Percentiles rank a stretch among this genome's conserved stretches.
phyloP scores from a whole-genome alignment of 1,284 basidiomycete genomes.

The Tilletia walkeri region DNA sequence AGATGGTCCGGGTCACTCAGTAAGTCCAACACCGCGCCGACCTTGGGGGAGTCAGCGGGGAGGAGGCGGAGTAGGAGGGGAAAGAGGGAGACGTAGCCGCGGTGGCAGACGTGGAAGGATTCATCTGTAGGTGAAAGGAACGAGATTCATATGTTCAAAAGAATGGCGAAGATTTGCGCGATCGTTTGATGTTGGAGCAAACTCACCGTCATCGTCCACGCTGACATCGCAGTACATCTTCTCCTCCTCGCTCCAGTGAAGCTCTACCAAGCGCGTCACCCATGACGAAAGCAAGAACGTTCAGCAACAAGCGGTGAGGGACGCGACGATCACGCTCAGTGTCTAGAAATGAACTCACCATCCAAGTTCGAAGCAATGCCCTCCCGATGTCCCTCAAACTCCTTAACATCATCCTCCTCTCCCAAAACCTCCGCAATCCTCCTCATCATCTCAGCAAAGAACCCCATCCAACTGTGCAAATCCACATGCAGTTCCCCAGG shows the following conservation, averaged over 20 bases:
- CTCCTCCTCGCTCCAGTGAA: slow-evolving; percentile 85
- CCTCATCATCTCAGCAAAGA: slow-evolving; percentile 58
- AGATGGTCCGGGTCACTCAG: slow-evolving; percentile 75
- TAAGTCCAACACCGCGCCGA: slow-evolving; percentile 75
- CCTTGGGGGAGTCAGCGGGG: slow-evolving; percentile 70
- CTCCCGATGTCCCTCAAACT: slow-evolving; percentile 72
- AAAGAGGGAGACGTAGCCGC: slow-evolving; percentile 88
- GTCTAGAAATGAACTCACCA: slow-evolving; percentile 60
- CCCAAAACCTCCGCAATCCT: slow-evolving; percentile 61
- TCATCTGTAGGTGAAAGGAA: slow-evolving; percentile 65
- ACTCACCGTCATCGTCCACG: slow-evolving; percentile 75
- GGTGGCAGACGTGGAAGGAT: slow-evolving; percentile 82
- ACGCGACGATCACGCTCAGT: not conserved
- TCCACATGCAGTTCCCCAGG: slow-evolving; percentile 88
- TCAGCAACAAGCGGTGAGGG: too few relatives aligned
- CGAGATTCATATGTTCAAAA: not conserved
- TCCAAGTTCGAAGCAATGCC: slow-evolving; percentile 82
- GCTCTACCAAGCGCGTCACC: slow-evolving; percentile 62
- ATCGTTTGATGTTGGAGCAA: not conserved
- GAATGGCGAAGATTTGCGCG: too few relatives aligned
- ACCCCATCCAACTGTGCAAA: slow-evolving; percentile 90
- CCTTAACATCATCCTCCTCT: slow-evolving; percentile 73
- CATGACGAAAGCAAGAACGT: too few relatives aligned
- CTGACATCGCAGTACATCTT: slow-evolving; percentile 90
- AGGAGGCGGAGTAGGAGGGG: slow-evolving; percentile 74